Conservation (phyloP, 345 rosid species). For the Psidium friedrichsthalianum region DNA sequence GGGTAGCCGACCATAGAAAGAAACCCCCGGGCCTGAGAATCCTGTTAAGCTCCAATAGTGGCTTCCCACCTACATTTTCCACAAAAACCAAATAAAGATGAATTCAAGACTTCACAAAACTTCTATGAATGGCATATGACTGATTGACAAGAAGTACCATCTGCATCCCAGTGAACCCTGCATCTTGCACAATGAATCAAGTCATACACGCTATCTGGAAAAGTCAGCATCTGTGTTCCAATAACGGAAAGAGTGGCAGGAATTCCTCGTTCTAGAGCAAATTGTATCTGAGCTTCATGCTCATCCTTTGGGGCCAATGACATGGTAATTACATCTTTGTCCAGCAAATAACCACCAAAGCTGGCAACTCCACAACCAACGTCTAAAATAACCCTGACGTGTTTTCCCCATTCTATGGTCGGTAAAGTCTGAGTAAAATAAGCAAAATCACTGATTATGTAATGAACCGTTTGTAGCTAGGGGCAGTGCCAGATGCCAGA, state of each 20-base stretch:
- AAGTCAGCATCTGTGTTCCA: constrained; percentile 66
- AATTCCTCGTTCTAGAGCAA: constrained; percentile 87
- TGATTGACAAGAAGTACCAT: constrained; percentile 29
- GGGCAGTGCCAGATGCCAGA: background rate
- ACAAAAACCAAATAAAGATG: background rate
- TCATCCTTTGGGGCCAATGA: constrained; percentile 97
- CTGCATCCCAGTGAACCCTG: constrained; percentile 95
- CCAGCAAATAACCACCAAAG: constrained; percentile 79
- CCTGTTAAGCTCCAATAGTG: constrained; percentile 79
- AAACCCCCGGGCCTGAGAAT: constrained; percentile 92
- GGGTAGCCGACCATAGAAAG: constrained; percentile 95
- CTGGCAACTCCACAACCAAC: constrained; percentile 94
- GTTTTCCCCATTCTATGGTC: constrained; percentile 55
- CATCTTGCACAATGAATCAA: constrained; percentile 93
- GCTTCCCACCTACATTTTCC: constrained; percentile 74
- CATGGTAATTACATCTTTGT: constrained; percentile 75
- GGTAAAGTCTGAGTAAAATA: constrained; percentile 46
- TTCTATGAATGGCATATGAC: background rate
- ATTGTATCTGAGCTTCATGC: constrained; percentile 98
- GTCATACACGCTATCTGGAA: constrained; percentile 62
- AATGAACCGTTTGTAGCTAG: background rate
- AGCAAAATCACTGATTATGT: background rate
- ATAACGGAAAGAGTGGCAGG: constrained; percentile 88
- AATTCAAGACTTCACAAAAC: background rate
- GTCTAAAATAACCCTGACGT: constrained; percentile 63